These are phyloP conservation scores for Aureobasidium sp. DNA, from an alignment of 2,329 filamentous ascomycete genomes.

Conservation along the genomic window DNA sequence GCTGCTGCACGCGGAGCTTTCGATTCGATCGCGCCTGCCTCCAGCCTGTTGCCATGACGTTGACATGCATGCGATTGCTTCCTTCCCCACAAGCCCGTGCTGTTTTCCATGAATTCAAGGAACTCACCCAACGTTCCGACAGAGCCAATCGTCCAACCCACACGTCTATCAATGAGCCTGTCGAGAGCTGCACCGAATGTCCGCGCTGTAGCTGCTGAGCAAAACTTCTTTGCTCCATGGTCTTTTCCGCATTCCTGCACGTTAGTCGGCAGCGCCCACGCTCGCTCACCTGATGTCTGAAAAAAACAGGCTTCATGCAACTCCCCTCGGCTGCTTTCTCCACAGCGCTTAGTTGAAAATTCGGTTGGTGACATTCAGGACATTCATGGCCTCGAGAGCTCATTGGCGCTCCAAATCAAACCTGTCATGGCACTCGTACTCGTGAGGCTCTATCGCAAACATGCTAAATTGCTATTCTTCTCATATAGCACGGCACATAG, in stretches of 20 bases:
- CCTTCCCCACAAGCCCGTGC: slow-evolving; percentile 8
- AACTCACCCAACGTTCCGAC: neutral
- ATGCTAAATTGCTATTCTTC: neutral
- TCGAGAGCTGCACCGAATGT: neutral
- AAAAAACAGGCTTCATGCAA: slow-evolving; percentile 10
- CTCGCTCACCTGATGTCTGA: slow-evolving; percentile 5
- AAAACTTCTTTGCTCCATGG: neutral
- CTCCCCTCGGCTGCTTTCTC: neutral
- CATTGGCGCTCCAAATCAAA: neutral
- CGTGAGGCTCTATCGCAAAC: neutral
- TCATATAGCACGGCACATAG: neutral
- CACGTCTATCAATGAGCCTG: neutral
- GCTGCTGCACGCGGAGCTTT: slow-evolving; percentile 6
- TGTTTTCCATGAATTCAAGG: slow-evolving; percentile 1
- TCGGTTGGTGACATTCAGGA: neutral
- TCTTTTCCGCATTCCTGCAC: neutral
- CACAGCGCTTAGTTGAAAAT: slow-evolving; percentile 4
- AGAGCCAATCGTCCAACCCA: slow-evolving; percentile 1
- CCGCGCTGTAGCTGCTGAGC: neutral
- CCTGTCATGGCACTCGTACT: neutral
- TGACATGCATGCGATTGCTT: neutral
- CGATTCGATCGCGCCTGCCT: slow-evolving; percentile 7
- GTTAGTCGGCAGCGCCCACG: neutral
- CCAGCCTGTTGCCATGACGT: neutral
- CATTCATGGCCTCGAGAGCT: neutral